These are phyloP conservation scores for Sutorius eximius DNA, from an alignment of 1,284 basidiomycete genomes.

Conservation along the genomic window DNA sequence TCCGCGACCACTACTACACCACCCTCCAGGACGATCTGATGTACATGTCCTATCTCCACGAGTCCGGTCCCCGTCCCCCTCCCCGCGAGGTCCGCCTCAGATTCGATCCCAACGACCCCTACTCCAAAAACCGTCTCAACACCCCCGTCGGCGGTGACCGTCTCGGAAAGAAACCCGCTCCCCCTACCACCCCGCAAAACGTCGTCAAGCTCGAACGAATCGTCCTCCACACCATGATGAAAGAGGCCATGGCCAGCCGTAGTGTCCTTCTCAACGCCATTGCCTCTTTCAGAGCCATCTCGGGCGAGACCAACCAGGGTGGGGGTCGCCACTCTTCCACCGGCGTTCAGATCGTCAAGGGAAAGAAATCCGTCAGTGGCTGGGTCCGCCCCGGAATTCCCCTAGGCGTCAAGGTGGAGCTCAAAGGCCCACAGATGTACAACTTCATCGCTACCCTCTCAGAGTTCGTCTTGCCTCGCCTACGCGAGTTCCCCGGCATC, in stretches of 20 bases:
- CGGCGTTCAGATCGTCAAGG: conserved; percentile 82
- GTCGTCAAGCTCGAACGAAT: conserved; percentile 82
- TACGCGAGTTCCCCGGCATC: conserved; percentile 89
- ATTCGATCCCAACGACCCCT: conserved; percentile 80
- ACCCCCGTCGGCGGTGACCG: conserved; percentile 73
- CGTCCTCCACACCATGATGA: conserved; percentile 81
- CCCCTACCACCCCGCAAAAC: conserved; percentile 62
- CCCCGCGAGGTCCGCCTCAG: conserved; percentile 61
- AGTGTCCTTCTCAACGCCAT: conserved; percentile 80
- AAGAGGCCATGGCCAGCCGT: conserved; percentile 76
- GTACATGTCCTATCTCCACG: conserved; percentile 94
- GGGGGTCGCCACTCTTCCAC: conserved; percentile 66
- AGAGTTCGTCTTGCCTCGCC: conserved; percentile 92
- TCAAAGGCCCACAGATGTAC: conserved; percentile 91
- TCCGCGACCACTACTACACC: conserved; percentile 82
- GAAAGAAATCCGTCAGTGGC: conserved; percentile 78
- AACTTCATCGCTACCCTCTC: conserved; percentile 87
- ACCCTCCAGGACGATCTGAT: conserved; percentile 87
- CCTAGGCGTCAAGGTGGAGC: conserved; percentile 85
- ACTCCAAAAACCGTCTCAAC: conserved; percentile 72
- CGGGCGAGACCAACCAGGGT: conserved; percentile 75
- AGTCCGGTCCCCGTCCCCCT: conserved; percentile 49
- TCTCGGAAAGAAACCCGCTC: conserved; percentile 62
- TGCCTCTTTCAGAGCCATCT: conserved; percentile 86
- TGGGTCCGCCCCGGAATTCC: conserved; percentile 89